Evolutionary conservation across 257 asterid genomes (phyloP), one percentile per base, ranked within the genome.

Genomic region (Jacaranda mimosifolia): DNA sequence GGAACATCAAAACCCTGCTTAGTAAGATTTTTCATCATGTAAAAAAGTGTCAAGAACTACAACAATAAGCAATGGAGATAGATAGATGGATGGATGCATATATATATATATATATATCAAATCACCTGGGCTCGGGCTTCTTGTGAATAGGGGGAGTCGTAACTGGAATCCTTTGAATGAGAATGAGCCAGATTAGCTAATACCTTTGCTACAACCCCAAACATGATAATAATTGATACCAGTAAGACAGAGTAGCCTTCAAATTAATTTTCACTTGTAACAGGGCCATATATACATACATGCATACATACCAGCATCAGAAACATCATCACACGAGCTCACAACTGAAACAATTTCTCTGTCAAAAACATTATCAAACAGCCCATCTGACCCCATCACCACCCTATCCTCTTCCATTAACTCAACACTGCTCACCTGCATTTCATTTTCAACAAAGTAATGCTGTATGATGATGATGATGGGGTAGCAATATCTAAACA

Each of bases 371-470:
- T 92, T 94, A 73, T 94, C 98, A 51, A 94, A 94, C 8, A 94
- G 97, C 63, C 98, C 98, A 64, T 92, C 97, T 1, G 97, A 84
- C 19, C 97, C 98, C 90, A 94, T 86, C 59, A 94, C 87, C 13
- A 94, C 79, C 0, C 74, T 84, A 72, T 92, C 97, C 80, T 90
- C 97, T 77, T 88, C 89, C 82, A 86, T 79, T 79, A 94, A 67
- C 81, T 90, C 96, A 66, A 94, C 94, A 3, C 74, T 90, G 18
- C 85, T 87, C 42, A 92, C 93, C 97, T 94, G 86, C 15, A 77
- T 63, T 80, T 56, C 69, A 83, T 63, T 77, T 75, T 13, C 68
- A 62, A 51, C 48, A 21, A n/a, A 69, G 59, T 8, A 49, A 64
- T 58, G 45, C 46, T 42, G 46, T 42, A 26, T 26, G 32, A 26